Evolutionary conservation across 2,329 filamentous ascomycete genomes (phyloP), one percentile per base, ranked within the genome.

Genomic region (Aspergillus thermomutatus): DNA sequence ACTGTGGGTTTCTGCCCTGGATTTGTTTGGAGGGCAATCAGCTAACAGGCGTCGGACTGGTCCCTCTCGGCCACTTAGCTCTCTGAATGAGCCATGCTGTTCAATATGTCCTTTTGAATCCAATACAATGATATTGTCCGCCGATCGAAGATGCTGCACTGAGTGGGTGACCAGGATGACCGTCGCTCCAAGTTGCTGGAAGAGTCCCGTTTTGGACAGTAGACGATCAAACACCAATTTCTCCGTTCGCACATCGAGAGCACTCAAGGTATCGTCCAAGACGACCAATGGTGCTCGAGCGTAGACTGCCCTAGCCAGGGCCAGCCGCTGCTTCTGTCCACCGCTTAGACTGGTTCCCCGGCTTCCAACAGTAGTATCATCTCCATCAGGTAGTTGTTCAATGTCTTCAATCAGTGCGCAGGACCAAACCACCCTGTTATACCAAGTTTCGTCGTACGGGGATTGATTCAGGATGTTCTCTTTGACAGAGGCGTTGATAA

Each of bases 401-500:
- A 74, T 56, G 56, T 73, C 71, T 7, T 59, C 41, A 9, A 58
- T 52, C 8, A 70, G 53, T n/a, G 59, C 64, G 54, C 67, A 69
- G 2, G 55, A 54, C 3, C 48, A 19, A n/a, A 43, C 10, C n/a
- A 51, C 49, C 6, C 21, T 34, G 3, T 52, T 28, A 34, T 52
- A 52, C 40, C 50, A 37, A 14, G n/a, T 3, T 4, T 43, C 17
- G 26, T 52, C 40, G 14, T 37, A 26, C 0, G 70, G 72, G 0
- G 76, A 75, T 1, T 47, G 17, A 4, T 27, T 51, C 6, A 53
- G 37, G 52, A 92, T 87, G 65, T 92, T 93, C 52, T 91, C 86
- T 53, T 82, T 84, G 60, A 93, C 84, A n/a, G 84, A 88, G 1
- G 86, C 86, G 64, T 92, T 92, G 67, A 92, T 88, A 43, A 92